Evolutionary conservation across 805 yeast species (phyloP).

Genomic region (Metschnikowia lochheadii): DNA sequence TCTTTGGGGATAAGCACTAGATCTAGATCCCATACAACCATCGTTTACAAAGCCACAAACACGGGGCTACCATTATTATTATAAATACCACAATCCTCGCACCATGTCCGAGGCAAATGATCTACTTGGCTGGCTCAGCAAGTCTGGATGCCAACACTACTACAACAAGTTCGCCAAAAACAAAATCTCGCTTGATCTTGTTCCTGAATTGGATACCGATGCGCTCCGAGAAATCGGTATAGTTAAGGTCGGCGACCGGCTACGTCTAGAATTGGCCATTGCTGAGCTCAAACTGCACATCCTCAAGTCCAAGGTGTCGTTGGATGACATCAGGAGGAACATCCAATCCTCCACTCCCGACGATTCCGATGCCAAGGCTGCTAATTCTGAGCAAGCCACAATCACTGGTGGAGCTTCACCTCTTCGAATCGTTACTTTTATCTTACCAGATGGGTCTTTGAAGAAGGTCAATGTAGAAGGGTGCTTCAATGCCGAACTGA

Average conservation of each 20-base stretch:
- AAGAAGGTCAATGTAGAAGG: conserved; percentile 69
- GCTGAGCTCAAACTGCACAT: conserved; percentile 33
- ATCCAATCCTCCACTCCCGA: background rate
- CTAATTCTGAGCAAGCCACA: background rate
- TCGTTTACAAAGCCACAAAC: background rate
- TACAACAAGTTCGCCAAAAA: conserved; percentile 37
- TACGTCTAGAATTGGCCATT: conserved; percentile 60
- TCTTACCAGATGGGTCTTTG: conserved; percentile 68
- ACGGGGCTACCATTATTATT: background rate
- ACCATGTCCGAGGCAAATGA: conserved; percentile 18
- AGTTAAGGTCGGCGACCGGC: conserved; percentile 76
- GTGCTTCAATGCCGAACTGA: conserved; percentile 75
- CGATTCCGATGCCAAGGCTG: background rate
- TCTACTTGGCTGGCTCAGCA: conserved; percentile 35
- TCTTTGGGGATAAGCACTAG: background rate
- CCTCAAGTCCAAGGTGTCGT: conserved; percentile 9
- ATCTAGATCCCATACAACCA: no score
- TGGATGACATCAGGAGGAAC: conserved; percentile 10
- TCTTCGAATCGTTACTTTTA: conserved; percentile 51
- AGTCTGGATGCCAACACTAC: conserved; percentile 33
- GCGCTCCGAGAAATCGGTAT: conserved; percentile 73
- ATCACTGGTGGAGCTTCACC: conserved; percentile 4
- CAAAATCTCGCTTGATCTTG: conserved; percentile 53
- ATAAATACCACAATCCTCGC: background rate
- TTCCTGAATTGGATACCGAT: conserved; percentile 57